Evolutionary conservation across 2,329 filamentous ascomycete genomes (phyloP), one percentile per base, ranked within the genome.

Genomic region (Dendryphion nanum): DNA sequence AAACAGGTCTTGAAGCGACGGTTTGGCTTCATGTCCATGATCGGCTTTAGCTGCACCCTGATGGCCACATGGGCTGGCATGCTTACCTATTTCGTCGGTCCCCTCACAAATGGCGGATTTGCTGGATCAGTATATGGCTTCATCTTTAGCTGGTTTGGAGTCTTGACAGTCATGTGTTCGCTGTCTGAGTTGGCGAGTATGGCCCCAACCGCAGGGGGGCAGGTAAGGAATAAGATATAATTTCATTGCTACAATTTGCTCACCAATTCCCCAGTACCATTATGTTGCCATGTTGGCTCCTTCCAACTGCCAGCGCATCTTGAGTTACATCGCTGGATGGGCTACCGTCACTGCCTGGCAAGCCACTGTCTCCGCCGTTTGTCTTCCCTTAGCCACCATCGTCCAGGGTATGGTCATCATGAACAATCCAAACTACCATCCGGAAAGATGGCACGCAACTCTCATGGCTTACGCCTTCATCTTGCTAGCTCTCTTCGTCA

Each of bases 361-460:
- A 43, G 62, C 65, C 4, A 46, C 44, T 32, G 45, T 50, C 39
- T 67, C 56, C 19, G 51, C 53, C 2, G 49, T 45, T 1, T 51
- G 48, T 16, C 66, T 57, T 32, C 36, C 61, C 0, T 50, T 50
- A 0, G 59, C 55, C 6, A 50, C 51, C 1, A 32, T 61, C 18
- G 48, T 64, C 6, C 60, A 64, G 40, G 58, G 57, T 2, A 48
- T 64, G 1, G 30, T 63, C n/a, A 50, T 57, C 16, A 52, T 76
- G 8, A 71, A 63, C 19, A 45, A 68, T 15, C 53, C 55, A 0
- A 44, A 50, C 2, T 73, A 74, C 40, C 31, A 56, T 1, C 47
- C 58, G 0, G 43, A 72, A 33, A 53, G 61, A 18, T 78, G 72
- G 72, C 75, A 78, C 34, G 70, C 64, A 1, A 76, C 74, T 0